Evolutionary conservation across 164 flowering plant genomes (phyloP).

Genomic region (Warburgia ugandensis): DNA sequence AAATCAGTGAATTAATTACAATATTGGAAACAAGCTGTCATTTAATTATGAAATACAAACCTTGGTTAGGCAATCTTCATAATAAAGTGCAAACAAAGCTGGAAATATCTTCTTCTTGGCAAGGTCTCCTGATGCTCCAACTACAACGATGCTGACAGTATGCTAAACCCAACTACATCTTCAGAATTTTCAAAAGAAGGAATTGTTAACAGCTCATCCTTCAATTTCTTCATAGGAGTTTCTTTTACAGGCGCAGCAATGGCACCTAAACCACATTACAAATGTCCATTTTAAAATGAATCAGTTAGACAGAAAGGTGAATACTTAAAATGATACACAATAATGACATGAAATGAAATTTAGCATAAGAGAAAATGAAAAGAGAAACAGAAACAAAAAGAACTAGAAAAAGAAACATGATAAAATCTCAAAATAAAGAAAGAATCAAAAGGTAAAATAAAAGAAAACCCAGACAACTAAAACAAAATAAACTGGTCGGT

Average conservation of each 20-base stretch:
- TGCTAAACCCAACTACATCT: constrained; percentile 24
- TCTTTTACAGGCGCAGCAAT: constrained; percentile 32
- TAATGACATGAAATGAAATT: too few species aligned
- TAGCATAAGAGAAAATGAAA: too few species aligned
- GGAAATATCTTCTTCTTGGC: constrained; percentile 97
- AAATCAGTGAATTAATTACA: background rate
- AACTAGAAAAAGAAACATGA: too few species aligned
- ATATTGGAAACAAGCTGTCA: background rate
- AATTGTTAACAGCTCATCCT: constrained; percentile 26
- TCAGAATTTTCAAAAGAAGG: constrained; percentile 26
- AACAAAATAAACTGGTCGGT: too few species aligned
- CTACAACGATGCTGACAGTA: constrained; percentile 77
- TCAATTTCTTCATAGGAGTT: constrained; percentile 28
- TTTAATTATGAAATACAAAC: constrained; percentile 22
- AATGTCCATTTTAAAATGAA: too few species aligned
- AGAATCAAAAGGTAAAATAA: too few species aligned
- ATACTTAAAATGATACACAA: too few species aligned
- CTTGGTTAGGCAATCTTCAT: constrained; percentile 76
- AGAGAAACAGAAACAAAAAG: too few species aligned
- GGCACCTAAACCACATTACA: too few species aligned
- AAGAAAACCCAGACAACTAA: too few species aligned
- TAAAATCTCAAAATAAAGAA: too few species aligned
- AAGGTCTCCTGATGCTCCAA: constrained; percentile 98
- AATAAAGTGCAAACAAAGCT: constrained; percentile 85
- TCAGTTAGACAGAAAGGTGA: too few species aligned